Evolutionary conservation across 768 basidiomycete genomes (phyloP).

Genomic region (Mycena sanguinolenta): DNA sequence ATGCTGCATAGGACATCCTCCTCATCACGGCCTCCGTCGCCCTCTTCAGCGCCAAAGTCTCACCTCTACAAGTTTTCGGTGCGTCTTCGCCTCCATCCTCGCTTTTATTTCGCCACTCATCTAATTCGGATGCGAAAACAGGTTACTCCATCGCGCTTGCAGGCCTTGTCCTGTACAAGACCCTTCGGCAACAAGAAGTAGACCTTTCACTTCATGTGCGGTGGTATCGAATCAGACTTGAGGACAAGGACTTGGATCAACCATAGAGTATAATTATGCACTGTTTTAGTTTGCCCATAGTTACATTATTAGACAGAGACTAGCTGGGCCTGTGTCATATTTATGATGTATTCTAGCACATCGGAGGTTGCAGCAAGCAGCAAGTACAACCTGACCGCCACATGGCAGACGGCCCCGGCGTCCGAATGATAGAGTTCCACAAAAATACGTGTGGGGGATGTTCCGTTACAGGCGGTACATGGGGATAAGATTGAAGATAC

Average conservation of each 20-base stretch:
- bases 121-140: constrained; percentile 38
- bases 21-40: constrained; percentile 93
- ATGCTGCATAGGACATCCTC: constrained; percentile 77
- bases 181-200: constrained; percentile 67
- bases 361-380: too few species aligned
- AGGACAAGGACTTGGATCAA: not conserved
- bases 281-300: too few species aligned
- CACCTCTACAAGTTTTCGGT: constrained; percentile 89
- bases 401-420: too few species aligned
- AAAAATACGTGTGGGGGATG: too few species aligned
- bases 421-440: too few species aligned
- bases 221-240: not conserved
- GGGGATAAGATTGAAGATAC: too few species aligned
- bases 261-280: not conserved
- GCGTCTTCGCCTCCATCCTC: constrained; percentile 35
- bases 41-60: constrained; percentile 84
- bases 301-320: too few species aligned
- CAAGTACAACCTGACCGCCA: too few species aligned
- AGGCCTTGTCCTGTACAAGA: constrained; percentile 90
- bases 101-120: not conserved
- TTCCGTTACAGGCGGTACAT: too few species aligned
- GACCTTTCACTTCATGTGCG: not conserved
- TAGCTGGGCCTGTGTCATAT: too few species aligned
- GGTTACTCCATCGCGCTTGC: constrained; percentile 91
- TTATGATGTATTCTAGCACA: too few species aligned